Base-by-base conservation (phyloP, 768 basidiomycete genomes). In the Terana coerulea region DNA sequence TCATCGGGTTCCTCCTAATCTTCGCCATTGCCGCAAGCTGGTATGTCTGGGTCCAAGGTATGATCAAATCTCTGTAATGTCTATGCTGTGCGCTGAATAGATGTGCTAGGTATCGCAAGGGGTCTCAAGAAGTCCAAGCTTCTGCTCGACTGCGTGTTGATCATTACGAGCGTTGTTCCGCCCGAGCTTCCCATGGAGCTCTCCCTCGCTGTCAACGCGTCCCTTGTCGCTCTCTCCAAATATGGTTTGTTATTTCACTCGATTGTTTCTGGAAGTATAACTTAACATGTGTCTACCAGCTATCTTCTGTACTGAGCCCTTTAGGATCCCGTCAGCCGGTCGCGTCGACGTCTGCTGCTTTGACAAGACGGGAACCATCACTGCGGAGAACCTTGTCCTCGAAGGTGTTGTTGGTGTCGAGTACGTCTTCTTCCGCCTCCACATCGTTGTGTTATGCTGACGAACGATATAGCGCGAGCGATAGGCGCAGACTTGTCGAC, bases 321-420 rank as follows among this genome's bases (percentile, higher is more conserved):
- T 99, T 82, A 83, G 97, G 19, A 99, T 98, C 55, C 95, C 97
- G 0, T 90, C 75, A 55, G 97, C 97, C 5, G 97, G 97, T 5
- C 81, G 93, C 19, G 94, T 98, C 2, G 97, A 99, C 60, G 88
- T 98, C 14, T 99, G 97, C 69, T 98, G 97, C 69, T 98, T 99
- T 60, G 97, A 99, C 71, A 99, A 99, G 77, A 99, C 97, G 0
- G 97, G 95, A 21, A 98, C 97, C 0, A 98, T 99, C 59, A 99
- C 97, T 0, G 92, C 92, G 0, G 95, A 98, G 67, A 87, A 94
- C 65, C 72, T 98, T 11, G 93, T 98, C 7, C 77, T 98, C 1
- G 95, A 99, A 65, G 97, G 97, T 48, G 80, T 99, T 35, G 91
- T 80, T 24, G 97, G 95, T 47, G 77, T 97, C 39, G 80, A 92